Conservation (phyloP, 106 monocot genomes). For the Dendrobium catenatum region DNA sequence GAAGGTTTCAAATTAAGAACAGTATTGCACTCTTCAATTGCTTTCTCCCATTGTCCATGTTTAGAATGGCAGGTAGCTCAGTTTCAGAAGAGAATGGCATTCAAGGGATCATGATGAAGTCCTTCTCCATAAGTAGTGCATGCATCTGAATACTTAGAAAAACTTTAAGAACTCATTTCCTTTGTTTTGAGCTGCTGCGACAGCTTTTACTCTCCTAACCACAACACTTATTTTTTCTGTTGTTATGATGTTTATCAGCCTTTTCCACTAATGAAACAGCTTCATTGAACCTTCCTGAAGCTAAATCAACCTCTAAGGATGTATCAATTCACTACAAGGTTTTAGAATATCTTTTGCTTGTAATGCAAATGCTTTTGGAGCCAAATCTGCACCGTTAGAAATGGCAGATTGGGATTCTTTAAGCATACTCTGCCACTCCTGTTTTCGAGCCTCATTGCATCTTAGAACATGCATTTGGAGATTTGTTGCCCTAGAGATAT, state of each 20-base stretch:
- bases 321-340: conserved; percentile 9
- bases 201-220: conserved; percentile 17
- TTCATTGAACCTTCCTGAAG: conserved; percentile 75
- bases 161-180: conserved; percentile 69
- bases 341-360: too few species aligned
- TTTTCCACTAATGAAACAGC: conserved; percentile 28
- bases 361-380: conserved; percentile 33
- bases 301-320: conserved; percentile 65
- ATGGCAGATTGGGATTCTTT: conserved; percentile 34
- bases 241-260: conserved; percentile 43
- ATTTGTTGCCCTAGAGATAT: conserved; percentile 14
- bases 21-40: conserved; percentile 52
- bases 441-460: conserved; percentile 27
- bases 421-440: conserved; percentile 33
- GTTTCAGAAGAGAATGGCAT: conserved; percentile 72
- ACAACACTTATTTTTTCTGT: conserved; percentile 31
- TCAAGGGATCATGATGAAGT: conserved; percentile 43
- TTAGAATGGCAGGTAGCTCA: conserved; percentile 50
- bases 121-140: conserved; percentile 59
- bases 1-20: conserved; percentile 53
- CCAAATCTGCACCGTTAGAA: conserved; percentile 50
- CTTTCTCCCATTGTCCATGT: conserved; percentile 49
- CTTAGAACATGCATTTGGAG: conserved; percentile 19
- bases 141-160: conserved; percentile 51
- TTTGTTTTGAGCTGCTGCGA: conserved; percentile 29